Percentiles rank a stretch among this genome's conserved stretches.
phyloP scores from a whole-genome alignment of 2,329 filamentous ascomycete species.

The Aspergillus ruber region DNA sequence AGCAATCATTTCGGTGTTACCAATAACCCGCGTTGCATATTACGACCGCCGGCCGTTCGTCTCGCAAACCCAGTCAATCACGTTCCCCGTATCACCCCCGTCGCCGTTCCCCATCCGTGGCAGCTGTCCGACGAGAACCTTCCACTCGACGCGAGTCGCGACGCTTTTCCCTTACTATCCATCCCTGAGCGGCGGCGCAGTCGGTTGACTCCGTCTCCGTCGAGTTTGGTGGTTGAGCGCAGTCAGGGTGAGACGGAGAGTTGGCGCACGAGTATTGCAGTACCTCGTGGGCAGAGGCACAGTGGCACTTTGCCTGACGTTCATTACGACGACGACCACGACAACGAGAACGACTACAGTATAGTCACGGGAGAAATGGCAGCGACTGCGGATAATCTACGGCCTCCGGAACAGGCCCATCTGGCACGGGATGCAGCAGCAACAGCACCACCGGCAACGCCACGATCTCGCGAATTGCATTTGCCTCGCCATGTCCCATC shows the following conservation, averaged over 20 bases:
- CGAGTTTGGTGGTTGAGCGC: slow-evolving; percentile 44
- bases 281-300: slow-evolving; percentile 40
- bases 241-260: slow-evolving; percentile 42
- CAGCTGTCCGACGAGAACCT: slow-evolving; percentile 28
- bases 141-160: slow-evolving; percentile 32
- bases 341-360: not conserved
- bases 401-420: slow-evolving; percentile 25
- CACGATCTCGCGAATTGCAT: slow-evolving; percentile 2
- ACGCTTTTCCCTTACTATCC: slow-evolving; percentile 51
- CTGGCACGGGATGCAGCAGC: slow-evolving; percentile 19
- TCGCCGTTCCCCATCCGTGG: slow-evolving; percentile 35
- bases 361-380: slow-evolving; percentile 20
- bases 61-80: slow-evolving; percentile 59
- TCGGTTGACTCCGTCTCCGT: slow-evolving; percentile 43
- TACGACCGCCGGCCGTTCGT: slow-evolving; percentile 41
- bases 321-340: slow-evolving; percentile 3
- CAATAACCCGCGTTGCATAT: slow-evolving; percentile 7
- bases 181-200: slow-evolving; percentile 53
- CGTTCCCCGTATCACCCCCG: slow-evolving; percentile 49
- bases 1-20: not conserved
- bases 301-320: slow-evolving; percentile 18
- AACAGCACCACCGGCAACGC: not conserved
- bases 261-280: slow-evolving; percentile 47
- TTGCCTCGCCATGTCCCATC: slow-evolving; percentile 35
- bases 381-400: slow-evolving; percentile 21